Evolutionary conservation across 805 yeast genomes (phyloP).

Genomic region (Millerozyma acaciae): DNA sequence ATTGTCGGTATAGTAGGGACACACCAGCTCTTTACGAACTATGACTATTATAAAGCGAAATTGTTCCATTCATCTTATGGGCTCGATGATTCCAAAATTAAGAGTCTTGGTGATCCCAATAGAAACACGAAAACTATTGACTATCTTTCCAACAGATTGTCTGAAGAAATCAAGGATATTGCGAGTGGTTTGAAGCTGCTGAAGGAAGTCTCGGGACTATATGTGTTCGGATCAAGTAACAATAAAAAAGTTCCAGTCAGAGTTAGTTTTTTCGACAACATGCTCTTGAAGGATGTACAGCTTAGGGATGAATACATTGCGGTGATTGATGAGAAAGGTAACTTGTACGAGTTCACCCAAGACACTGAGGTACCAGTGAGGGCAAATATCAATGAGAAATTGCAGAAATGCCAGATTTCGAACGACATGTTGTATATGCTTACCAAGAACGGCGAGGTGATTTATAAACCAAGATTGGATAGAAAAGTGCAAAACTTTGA

Average conservation of each 20-base stretch:
- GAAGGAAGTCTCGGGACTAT: conserved; percentile 27
- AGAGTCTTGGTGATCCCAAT: conserved; percentile 27
- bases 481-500: conserved; percentile 10
- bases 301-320: conserved; percentile 45
- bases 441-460: conserved; percentile 34
- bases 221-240: conserved; percentile 31
- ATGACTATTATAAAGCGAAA: conserved; percentile 34
- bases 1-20: conserved; percentile 37
- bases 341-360: conserved; percentile 69
- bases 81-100: conserved; percentile 37
- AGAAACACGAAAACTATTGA: conserved; percentile 24
- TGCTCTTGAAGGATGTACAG: conserved; percentile 52
- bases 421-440: conserved; percentile 47
- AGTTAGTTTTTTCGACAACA: conserved; percentile 59
- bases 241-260: conserved; percentile 53
- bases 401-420: conserved; percentile 39
- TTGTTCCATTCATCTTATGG: conserved; percentile 30
- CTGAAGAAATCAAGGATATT: conserved; percentile 19
- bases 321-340: conserved; percentile 67
- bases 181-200: conserved; percentile 19
- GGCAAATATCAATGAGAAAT: conserved; percentile 25
- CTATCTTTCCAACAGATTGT: conserved; percentile 23
- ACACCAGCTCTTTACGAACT: conserved; percentile 42
- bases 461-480: conserved; percentile 26
- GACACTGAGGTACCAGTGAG: conserved; percentile 26